Evolutionary conservation across 208 protist genomes (phyloP).

Genomic region (Acanthamoeba royreba): DNA sequence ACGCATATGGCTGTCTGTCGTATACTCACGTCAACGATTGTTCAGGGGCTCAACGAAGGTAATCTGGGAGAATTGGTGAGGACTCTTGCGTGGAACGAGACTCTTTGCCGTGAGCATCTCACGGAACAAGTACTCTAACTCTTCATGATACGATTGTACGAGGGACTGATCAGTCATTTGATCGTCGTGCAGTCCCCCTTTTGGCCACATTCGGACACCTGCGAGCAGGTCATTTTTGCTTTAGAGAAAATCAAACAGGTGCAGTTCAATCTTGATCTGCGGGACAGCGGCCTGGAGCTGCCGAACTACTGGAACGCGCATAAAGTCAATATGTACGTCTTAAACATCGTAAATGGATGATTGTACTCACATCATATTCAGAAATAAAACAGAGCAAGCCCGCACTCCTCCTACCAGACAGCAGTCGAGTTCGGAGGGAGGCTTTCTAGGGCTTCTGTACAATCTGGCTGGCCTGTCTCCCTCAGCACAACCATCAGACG

Average conservation of each 20-base stretch:
- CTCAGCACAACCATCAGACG: background rate
- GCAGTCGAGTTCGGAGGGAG: background rate
- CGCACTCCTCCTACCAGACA: background rate
- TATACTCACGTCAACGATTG: background rate
- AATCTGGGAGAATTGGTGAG: background rate
- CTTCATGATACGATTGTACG: background rate
- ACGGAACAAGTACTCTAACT: background rate
- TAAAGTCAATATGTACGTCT: background rate
- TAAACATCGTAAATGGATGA: background rate
- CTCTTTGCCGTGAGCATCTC: background rate
- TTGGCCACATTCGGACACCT: background rate
- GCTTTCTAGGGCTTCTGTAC: background rate
- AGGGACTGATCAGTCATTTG: background rate
- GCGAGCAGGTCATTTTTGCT: background rate
- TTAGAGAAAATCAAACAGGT: background rate
- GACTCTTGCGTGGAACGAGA: background rate
- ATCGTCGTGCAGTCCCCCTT: background rate
- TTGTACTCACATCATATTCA: background rate
- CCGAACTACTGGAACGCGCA: background rate
- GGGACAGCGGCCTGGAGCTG: background rate
- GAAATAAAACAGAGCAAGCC: background rate
- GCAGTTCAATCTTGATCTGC: background rate
- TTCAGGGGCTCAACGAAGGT: background rate
- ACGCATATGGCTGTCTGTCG: background rate
- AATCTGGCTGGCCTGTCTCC: background rate